Evolutionary conservation across 2,329 filamentous ascomycete genomes (phyloP).

Genomic region (Furcasterigmium furcatum): DNA sequence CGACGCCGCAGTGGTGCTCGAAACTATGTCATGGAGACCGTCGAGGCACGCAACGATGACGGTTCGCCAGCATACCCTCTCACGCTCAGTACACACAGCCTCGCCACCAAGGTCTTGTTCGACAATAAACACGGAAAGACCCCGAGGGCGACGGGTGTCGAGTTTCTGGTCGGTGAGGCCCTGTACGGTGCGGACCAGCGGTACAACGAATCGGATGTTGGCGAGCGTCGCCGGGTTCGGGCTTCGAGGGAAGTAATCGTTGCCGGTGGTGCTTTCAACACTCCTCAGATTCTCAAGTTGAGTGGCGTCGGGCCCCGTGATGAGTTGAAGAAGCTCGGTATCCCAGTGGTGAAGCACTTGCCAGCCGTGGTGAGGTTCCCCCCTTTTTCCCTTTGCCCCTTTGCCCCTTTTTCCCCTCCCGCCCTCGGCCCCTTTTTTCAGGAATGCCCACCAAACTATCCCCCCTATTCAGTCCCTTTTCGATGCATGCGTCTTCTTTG

Average conservation of each 20-base stretch:
- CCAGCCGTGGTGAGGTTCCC: no score
- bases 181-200: conserved; percentile 14
- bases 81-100: conserved; percentile 28
- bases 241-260: conserved; percentile 46
- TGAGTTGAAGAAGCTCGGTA: conserved; percentile 32
- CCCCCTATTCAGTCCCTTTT: no score
- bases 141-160: background rate
- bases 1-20: no score
- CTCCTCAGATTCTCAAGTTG: conserved; percentile 50
- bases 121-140: conserved; percentile 2
- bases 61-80: conserved; percentile 24
- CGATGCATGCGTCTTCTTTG: no score
- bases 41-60: no score
- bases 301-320: conserved; percentile 41
- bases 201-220: no score
- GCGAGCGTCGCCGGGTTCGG: no score
- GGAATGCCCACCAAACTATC: no score
- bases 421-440: no score
- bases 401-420: no score
- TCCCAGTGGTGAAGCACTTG: conserved; percentile 45
- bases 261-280: conserved; percentile 48
- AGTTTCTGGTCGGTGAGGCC: conserved; percentile 14
- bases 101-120: conserved; percentile 29
- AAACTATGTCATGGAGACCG: no score
- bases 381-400: no score